phyloP scores from a whole-genome alignment of 768 basidiomycete species.

The Gautieria morchelliformis region DNA sequence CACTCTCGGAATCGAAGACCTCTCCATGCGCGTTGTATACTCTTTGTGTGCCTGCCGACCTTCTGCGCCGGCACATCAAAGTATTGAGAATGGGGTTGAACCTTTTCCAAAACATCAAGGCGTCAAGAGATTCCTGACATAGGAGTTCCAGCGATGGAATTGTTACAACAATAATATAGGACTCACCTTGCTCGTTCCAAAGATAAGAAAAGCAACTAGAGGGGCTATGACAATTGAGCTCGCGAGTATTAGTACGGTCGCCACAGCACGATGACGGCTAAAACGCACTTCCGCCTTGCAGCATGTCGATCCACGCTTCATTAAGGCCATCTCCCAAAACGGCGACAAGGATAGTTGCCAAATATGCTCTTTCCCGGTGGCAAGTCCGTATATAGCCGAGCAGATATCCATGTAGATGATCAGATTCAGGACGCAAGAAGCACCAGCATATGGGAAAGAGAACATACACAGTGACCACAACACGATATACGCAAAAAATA shows the following conservation, averaged over 20 bases:
- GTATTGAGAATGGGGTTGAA: no score
- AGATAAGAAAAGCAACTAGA: not conserved
- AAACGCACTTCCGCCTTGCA: not conserved
- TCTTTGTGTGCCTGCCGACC: no score
- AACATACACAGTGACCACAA: slow-evolving; percentile 1
- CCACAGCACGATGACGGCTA: no score
- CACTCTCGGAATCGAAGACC: no score
- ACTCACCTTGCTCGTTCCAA: not conserved
- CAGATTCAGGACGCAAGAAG: not conserved
- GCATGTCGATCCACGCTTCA: not conserved
- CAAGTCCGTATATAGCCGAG: not conserved
- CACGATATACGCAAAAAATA: not conserved
- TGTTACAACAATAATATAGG: no score
- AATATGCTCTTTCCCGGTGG: not conserved
- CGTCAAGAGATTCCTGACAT: no score
- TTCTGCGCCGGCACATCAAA: no score
- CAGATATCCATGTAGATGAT: not conserved
- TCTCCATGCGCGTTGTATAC: no score
- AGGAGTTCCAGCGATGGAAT: no score
- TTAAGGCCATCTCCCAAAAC: no score
- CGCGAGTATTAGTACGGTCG: not conserved
- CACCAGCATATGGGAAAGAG: not conserved
- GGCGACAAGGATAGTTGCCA: no score
- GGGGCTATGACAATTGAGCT: not conserved
- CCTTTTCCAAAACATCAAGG: no score